phyloP scores from a whole-genome alignment of 495 filamentous ascomycete species.

The Podospora pseudoanserina region DNA sequence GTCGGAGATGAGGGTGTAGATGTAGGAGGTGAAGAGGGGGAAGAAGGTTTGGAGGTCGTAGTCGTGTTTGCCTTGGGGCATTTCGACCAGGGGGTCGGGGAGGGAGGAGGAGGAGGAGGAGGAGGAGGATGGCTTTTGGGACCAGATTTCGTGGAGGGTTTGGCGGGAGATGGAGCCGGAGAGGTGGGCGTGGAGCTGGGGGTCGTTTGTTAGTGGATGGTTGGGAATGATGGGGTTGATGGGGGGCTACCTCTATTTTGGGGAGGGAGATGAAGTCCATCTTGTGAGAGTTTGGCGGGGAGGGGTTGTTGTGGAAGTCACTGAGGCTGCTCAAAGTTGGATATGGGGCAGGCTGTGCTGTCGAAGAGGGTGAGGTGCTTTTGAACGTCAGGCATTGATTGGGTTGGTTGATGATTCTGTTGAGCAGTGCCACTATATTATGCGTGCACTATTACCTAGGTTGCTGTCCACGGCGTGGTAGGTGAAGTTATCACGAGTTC shows the following conservation, averaged over 20 bases:
- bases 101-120: conserved; percentile 52
- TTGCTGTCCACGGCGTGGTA: neutral
- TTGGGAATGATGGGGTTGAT: neutral
- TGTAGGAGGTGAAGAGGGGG: conserved; percentile 71
- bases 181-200: conserved; percentile 73
- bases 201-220: conserved; percentile 28
- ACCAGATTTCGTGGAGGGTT: conserved; percentile 75
- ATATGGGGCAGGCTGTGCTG: no score
- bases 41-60: conserved; percentile 77
- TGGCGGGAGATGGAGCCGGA: conserved; percentile 74
- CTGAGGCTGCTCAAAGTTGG: no score
- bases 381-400: no score
- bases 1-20: conserved; percentile 68
- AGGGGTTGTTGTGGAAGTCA: no score
- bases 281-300: neutral
- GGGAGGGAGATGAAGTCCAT: conserved; percentile 45
- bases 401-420: no score
- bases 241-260: conserved; percentile 43
- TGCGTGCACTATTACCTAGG: no score
- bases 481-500: neutral
- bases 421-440: no score
- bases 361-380: no score
- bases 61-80: conserved; percentile 65
- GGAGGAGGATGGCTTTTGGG: conserved; percentile 47
- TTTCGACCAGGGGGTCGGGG: conserved; percentile 64